A percentile compares a stretch with the other conserved stretches of the same genome.
Conservation (phyloP, 1,284 basidiomycete species). For the Heterobasidion occidentale region DNA sequence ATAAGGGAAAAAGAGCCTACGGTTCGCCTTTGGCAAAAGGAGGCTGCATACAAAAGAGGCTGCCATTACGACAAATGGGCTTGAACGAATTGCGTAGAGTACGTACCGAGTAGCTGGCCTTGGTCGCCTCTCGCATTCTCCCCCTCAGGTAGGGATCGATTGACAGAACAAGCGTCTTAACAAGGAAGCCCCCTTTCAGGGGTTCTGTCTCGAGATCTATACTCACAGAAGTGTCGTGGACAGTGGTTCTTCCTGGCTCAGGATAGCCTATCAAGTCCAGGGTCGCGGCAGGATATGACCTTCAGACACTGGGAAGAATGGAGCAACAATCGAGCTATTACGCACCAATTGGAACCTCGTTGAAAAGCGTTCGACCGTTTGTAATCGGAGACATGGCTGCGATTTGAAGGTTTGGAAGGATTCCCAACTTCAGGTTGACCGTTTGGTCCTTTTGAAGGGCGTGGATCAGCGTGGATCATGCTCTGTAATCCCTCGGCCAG, state of each 20-base stretch:
- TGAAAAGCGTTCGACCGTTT: no score
- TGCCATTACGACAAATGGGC: background rate
- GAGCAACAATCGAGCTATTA: no score
- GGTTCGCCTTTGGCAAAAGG: slow-evolving; percentile 9
- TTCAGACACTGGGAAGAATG: no score
- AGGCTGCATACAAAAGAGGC: background rate
- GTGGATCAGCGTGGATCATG: no score
- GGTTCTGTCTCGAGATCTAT: slow-evolving; percentile 29
- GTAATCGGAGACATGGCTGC: no score
- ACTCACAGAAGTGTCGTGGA: slow-evolving; percentile 20
- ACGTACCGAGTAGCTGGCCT: slow-evolving; percentile 4
- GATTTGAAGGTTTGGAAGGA: no score
- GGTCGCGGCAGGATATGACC: no score
- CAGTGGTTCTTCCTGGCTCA: slow-evolving; percentile 20
- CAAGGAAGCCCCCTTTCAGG: slow-evolving; percentile 28
- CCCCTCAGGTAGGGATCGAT: slow-evolving; percentile 30
- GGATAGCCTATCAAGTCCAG: slow-evolving; percentile 15
- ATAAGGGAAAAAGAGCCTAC: slow-evolving; percentile 6
- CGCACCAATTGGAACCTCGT: no score
- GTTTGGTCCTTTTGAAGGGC: no score
- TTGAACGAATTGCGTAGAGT: background rate
- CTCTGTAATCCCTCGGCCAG: no score
- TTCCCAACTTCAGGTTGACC: no score
- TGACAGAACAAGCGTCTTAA: slow-evolving; percentile 25
- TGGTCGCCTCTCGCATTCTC: slow-evolving; percentile 17